A percentile compares a stretch with the other conserved stretches of the same genome.
Evolutionary conservation across 352 stramenopile species (phyloP).

Genomic region (Phytopythium sindhum): DNA sequence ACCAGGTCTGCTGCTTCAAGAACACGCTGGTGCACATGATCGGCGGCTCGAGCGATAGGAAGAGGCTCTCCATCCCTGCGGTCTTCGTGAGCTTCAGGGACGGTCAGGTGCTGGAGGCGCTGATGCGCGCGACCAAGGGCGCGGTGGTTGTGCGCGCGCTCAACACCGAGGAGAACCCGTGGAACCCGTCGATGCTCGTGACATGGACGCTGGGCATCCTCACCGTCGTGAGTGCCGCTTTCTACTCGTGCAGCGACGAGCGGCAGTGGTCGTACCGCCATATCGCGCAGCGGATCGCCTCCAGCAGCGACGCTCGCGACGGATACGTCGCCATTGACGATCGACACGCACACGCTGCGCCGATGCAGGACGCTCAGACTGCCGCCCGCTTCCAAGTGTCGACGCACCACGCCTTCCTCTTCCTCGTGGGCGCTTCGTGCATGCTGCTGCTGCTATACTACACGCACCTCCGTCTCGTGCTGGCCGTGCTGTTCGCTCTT

Average conservation of each 20-base stretch:
- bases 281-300: constrained; percentile 22
- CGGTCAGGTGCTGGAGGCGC: constrained; percentile 26
- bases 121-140: constrained; percentile 8
- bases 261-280: constrained; percentile 50
- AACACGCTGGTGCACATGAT: constrained; percentile 44
- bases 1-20: constrained; percentile 52
- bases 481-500: constrained; percentile 59
- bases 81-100: constrained; percentile 41
- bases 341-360: background rate
- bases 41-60: background rate
- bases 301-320: background rate
- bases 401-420: constrained; percentile 46
- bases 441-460: constrained; percentile 70
- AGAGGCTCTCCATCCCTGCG: constrained; percentile 22
- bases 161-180: constrained; percentile 42
- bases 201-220: constrained; percentile 56
- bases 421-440: constrained; percentile 49
- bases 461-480: constrained; percentile 44
- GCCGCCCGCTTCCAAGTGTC: constrained; percentile 35
- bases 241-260: constrained; percentile 50
- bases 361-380: background rate
- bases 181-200: constrained; percentile 64
- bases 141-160: constrained; percentile 27
- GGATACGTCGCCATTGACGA: constrained; percentile 34
- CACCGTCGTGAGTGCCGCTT: constrained; percentile 41